Base-by-base conservation (phyloP, 495 filamentous ascomycete species). In the Penicillium crystallinum region DNA sequence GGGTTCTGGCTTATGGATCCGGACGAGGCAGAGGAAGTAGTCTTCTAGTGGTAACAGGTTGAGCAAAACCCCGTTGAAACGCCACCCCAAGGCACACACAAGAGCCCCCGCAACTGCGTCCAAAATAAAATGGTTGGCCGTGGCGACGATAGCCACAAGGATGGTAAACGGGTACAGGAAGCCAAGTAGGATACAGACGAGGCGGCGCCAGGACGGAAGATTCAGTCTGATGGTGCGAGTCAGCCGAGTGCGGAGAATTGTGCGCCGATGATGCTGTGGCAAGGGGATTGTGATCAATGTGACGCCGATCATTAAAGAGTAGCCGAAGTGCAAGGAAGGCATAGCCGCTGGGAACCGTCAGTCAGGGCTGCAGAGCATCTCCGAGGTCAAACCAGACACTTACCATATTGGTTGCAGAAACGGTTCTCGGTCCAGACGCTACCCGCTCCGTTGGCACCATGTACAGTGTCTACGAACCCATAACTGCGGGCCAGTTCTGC, bases 261-360 rank as follows among this genome's bases (percentile, higher is more conserved):
- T 49, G 15, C 65, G 61, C 38, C 58, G 66, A 35, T 73, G 66
- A 21, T 68, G 66, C 10, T 61, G 58, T 27, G 68, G 66, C 18
- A 80, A 67, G 23, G 78, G 77, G 31, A 82, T 74, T 19, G 67
- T 69, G 65, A 81, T 75, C 49, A 90, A 77, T 0, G 86, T 89
- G 15, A 84, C 67, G 12, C 87, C 87, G 53, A 90, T 84, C 63
- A 87, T 79, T 29, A 91, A 80, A 6, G 87, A 84, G 59, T 90
- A 91, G 10, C 86, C 87, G 64, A 91, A 91, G 62, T 91, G 86
- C 55, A 91, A 77, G 14, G 83, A 84, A 6, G 87, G 87, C 87
- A 90, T 90, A 14, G 87, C 87, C 21, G 87, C 87, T 69, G 43
- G 71, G 23, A 8, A 35, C 11, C 8, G 27, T 27, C 35, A 52